These are phyloP conservation scores for Raddia guianensis DNA, from an alignment of 176 grass and related monocot genomes.

Conservation along the genomic window DNA sequence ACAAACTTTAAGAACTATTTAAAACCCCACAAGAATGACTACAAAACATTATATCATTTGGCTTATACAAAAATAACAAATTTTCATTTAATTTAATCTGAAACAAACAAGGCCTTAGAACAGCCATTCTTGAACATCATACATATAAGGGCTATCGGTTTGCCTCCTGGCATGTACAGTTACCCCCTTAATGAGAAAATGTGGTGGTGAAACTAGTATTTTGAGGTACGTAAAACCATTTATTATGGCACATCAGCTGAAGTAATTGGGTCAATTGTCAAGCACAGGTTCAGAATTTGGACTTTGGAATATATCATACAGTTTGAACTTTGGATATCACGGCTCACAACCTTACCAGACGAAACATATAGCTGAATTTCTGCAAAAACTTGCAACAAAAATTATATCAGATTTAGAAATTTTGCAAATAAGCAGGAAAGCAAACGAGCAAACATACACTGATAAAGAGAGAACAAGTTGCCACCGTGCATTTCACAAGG, in stretches of 20 bases:
- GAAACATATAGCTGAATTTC: background rate
- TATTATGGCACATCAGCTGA: background rate
- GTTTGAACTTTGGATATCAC: background rate
- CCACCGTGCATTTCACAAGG: background rate
- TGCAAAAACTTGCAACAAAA: background rate
- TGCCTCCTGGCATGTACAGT: background rate
- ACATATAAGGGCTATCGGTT: background rate
- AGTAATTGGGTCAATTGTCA: background rate
- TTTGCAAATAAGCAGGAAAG: background rate
- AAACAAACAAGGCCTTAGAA: too few relatives aligned
- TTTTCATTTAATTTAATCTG: too few relatives aligned
- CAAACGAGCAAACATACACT: background rate
- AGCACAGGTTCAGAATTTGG: background rate
- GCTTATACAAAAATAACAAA: too few relatives aligned
- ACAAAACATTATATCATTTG: too few relatives aligned
- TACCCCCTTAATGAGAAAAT: too few relatives aligned
- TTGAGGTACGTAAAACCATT: background rate
- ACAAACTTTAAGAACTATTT: too few relatives aligned
- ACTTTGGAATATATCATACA: background rate
- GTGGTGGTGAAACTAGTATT: background rate
- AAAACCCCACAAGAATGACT: too few relatives aligned
- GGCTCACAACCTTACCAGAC: background rate
- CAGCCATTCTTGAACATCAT: background rate
- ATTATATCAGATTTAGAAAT: background rate
- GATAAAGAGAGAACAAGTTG: background rate